Evolutionary conservation across 108 stramenopile genomes (phyloP).

Genomic region (Hondaea fermentalgiana): DNA sequence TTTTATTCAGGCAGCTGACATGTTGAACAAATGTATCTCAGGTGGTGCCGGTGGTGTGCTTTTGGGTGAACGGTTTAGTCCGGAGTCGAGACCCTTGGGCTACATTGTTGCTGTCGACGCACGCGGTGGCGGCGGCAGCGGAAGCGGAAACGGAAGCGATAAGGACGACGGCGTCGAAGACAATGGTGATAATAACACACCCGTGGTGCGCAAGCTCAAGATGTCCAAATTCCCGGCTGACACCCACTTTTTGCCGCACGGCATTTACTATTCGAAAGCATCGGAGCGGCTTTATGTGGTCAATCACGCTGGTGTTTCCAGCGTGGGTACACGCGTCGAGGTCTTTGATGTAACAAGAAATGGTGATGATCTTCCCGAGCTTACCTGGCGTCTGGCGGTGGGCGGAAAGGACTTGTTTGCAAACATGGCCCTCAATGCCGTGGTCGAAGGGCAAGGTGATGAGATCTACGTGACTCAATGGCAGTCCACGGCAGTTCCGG

Average conservation of each 20-base stretch:
- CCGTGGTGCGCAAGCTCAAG: neutral
- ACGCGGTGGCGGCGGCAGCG: neutral
- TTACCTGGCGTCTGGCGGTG: neutral
- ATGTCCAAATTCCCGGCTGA: neutral
- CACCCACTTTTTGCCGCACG: neutral
- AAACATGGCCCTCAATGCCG: neutral
- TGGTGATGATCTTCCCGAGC: neutral
- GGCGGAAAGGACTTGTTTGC: neutral
- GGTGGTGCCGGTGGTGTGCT: neutral
- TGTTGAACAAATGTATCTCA: neutral
- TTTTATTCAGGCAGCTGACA: no score
- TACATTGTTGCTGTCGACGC: neutral
- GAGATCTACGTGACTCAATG: constrained; percentile 1
- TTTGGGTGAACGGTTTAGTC: neutral
- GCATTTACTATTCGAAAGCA: neutral
- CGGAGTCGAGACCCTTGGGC: neutral
- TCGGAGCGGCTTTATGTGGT: neutral
- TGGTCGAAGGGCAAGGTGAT: neutral
- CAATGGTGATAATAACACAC: neutral
- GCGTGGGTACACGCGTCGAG: neutral
- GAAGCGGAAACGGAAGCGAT: no score
- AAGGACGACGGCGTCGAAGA: no score
- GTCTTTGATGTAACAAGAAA: neutral
- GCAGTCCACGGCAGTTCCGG: neutral
- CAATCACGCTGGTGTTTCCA: neutral